These are phyloP conservation scores for Agapanthus africanus DNA, from an alignment of 106 monocot genomes.

Conservation along the genomic window DNA sequence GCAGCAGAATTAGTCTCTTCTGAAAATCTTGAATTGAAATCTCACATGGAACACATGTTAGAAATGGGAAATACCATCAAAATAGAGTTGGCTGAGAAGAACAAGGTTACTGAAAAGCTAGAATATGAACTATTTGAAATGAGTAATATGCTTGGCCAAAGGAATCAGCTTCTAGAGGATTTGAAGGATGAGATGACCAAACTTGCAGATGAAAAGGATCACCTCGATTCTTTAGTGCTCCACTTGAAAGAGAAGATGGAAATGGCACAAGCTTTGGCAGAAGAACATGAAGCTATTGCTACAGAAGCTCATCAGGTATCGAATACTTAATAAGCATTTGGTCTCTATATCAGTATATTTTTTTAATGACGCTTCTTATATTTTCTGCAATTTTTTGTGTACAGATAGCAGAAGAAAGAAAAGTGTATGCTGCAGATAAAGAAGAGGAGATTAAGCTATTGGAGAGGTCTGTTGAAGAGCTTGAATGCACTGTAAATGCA, in stretches of 20 bases:
- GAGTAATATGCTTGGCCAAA: constrained; percentile 35
- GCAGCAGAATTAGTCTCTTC: constrained; percentile 21
- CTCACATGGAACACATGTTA: constrained; percentile 23
- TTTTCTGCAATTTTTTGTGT: constrained; percentile 4
- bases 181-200: constrained; percentile 33
- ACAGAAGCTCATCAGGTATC: constrained; percentile 68
- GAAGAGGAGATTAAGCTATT: constrained; percentile 86
- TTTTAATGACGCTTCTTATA: neutral
- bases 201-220: constrained; percentile 33
- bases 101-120: constrained; percentile 25
- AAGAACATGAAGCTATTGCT: constrained; percentile 87
- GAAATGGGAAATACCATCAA: constrained; percentile 24
- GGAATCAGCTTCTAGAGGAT: constrained; percentile 19
- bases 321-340: neutral
- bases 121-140: constrained; percentile 45
- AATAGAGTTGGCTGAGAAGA: constrained; percentile 39
- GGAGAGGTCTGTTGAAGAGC: constrained; percentile 86
- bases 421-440: constrained; percentile 60
- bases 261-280: constrained; percentile 66
- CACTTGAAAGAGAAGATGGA: constrained; percentile 58
- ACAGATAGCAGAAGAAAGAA: constrained; percentile 66
- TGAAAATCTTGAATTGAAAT: constrained; percentile 50
- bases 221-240: constrained; percentile 25
- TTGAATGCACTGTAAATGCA: constrained; percentile 76
- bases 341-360: constrained; percentile 5